Evolutionary conservation across 2,329 filamentous ascomycete species (phyloP).

Genomic region (Claviceps fusiformis): DNA sequence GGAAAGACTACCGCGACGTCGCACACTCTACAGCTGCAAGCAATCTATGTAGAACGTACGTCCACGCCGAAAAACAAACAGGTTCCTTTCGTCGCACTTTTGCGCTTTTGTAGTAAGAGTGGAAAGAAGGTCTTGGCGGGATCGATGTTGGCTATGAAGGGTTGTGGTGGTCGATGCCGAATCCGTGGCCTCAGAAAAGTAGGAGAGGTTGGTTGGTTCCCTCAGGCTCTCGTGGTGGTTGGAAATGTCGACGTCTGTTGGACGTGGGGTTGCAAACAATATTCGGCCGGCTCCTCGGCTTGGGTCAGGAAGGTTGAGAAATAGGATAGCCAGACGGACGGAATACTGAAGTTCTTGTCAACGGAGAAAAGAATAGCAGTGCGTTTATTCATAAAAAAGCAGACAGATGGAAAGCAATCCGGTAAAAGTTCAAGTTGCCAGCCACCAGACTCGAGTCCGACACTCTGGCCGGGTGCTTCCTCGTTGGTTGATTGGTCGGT

Average conservation of each 20-base stretch:
- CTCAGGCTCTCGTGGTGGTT: background rate
- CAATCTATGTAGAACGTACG: background rate
- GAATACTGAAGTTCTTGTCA: background rate
- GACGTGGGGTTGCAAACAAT: background rate
- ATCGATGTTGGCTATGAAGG: background rate
- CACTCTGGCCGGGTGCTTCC: background rate
- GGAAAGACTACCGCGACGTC: constrained; percentile 9
- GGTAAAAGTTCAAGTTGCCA: background rate
- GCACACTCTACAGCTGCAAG: background rate
- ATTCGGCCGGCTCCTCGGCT: background rate
- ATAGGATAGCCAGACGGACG: background rate
- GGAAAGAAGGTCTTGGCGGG: background rate
- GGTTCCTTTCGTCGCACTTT: background rate
- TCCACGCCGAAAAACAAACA: no score
- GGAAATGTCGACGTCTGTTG: background rate
- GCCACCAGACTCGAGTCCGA: background rate
- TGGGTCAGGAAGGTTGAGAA: background rate
- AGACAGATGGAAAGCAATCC: background rate
- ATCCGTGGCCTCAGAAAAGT: background rate
- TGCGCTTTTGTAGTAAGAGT: background rate
- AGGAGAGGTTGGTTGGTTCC: background rate
- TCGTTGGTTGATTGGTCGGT: background rate
- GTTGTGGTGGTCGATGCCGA: background rate
- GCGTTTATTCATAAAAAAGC: background rate
- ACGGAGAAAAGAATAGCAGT: background rate